These are phyloP conservation scores for Pichia thaimueangensis DNA, from an alignment of 805 yeast species.

Conservation along the genomic window DNA sequence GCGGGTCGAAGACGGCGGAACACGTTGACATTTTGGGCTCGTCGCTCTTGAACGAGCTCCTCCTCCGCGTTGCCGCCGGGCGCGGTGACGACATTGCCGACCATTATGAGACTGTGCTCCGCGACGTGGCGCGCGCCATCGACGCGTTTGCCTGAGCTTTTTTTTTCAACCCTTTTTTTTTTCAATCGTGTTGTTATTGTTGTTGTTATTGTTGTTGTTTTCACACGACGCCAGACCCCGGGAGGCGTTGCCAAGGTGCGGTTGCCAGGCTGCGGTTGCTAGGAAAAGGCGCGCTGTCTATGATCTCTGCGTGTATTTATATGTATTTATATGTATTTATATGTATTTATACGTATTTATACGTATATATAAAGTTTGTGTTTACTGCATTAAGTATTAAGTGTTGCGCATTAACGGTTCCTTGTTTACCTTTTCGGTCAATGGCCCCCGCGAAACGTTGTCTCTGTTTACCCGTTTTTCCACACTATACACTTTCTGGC, in stretches of 20 bases:
- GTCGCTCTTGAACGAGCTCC: slow-evolving; percentile 82
- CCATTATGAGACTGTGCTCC: slow-evolving; percentile 50
- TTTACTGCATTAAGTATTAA: no score
- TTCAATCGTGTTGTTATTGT: slow-evolving; percentile 7
- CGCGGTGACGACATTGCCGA: slow-evolving; percentile 61
- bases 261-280: not conserved
- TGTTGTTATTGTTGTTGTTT: not conserved
- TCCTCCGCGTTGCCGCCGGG: slow-evolving; percentile 79
- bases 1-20: slow-evolving; percentile 96
- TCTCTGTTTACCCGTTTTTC: no score
- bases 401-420: no score
- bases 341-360: no score
- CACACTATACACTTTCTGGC: no score
- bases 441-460: no score
- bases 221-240: not conserved
- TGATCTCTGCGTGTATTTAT: no score
- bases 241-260: not conserved
- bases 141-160: slow-evolving; percentile 7
- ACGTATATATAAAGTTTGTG: no score
- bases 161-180: not conserved
- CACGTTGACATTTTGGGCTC: slow-evolving; percentile 96
- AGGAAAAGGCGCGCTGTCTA: no score
- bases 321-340: no score
- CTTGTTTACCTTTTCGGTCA: no score
- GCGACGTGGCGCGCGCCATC: slow-evolving; percentile 17